Conservation (phyloP, 352 stramenopile species). For the Phytophthora macrochlamydospora region DNA sequence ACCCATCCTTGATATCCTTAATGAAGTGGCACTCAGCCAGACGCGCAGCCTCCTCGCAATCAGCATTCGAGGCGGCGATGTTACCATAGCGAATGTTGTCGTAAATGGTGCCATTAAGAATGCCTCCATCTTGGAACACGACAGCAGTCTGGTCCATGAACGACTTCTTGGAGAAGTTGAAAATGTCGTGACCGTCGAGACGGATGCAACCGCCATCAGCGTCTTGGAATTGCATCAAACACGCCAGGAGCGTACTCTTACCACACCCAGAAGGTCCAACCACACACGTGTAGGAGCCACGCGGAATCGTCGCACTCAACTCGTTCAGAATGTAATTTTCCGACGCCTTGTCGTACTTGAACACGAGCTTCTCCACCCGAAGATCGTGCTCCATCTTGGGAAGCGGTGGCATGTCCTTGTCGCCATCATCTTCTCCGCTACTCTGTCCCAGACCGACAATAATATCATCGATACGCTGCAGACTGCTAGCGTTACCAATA, state of each 20-base stretch:
- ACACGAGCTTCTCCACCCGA: slow-evolving; percentile 80
- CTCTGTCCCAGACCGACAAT: slow-evolving; percentile 62
- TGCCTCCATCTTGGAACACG: slow-evolving; percentile 88
- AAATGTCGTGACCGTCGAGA: slow-evolving; percentile 82
- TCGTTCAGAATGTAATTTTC: slow-evolving; percentile 87
- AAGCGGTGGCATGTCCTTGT: slow-evolving; percentile 73
- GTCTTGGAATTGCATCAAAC: slow-evolving; percentile 90
- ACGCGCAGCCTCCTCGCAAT: slow-evolving; percentile 82
- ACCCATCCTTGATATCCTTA: slow-evolving; percentile 78
- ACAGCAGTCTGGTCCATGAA: slow-evolving; percentile 89
- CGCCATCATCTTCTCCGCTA: slow-evolving; percentile 43
- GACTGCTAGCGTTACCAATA: slow-evolving; percentile 85
- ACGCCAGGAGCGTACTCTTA: slow-evolving; percentile 88
- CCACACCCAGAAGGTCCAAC: slow-evolving; percentile 85
- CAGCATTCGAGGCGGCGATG: slow-evolving; percentile 63
- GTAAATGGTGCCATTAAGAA: slow-evolving; percentile 88
- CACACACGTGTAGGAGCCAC: slow-evolving; percentile 86
- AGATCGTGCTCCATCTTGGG: slow-evolving; percentile 87
- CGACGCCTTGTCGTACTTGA: slow-evolving; percentile 87
- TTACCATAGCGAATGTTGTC: slow-evolving; percentile 91
- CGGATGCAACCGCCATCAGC: slow-evolving; percentile 81
- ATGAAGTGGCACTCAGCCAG: slow-evolving; percentile 89
- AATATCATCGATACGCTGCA: slow-evolving; percentile 89
- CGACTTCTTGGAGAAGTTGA: slow-evolving; percentile 87
- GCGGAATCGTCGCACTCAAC: slow-evolving; percentile 66